Evolutionary conservation across 768 basidiomycete species (phyloP), one percentile per base, ranked within the genome.

Genomic region (Termitomyces sp.): DNA sequence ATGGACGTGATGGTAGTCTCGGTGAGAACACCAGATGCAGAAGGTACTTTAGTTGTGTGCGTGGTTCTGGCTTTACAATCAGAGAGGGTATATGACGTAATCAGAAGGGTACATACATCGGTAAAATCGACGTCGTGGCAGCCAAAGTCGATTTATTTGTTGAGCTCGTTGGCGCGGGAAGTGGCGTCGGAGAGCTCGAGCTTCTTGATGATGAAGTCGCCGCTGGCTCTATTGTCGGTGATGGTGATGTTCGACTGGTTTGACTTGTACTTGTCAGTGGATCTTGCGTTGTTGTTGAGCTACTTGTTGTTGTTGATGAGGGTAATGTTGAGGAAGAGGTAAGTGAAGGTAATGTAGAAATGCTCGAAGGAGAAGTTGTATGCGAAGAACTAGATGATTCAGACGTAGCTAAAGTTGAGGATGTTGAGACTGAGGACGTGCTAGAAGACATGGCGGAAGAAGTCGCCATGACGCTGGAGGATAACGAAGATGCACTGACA

Each of bases 1-100:
- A 80, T 73, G 34, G 79, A 71, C 8, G 89, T 91, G 61, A 92
- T 67, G 29, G 78, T 64, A 7, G 81, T 70, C 18, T 51, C 55
- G 33, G 55, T 55, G 36, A 48, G 34, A 34, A 59, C 37, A 31
- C 36, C 45, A 28, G 42, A 41, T 2, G 26, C 29, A 20, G 42
- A n/a, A 31, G 34, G 33, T 20, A 7, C 16, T 31, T 39, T 28
- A 37, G 49, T 37, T 41, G 37, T 34, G 37, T n/a, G 51, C 9
- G 36, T 52, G 51, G 46, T 41, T 34, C 39, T 54, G n/a, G 48
- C 55, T 45, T 48, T 34, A 16, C 41, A 47, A 51, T 54, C 33
- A 60, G 42, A 45, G 49, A 45, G 37, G 16, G 16, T 34, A 51
- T 47, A 55, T 62, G 57, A 62, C 57, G 60, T 62, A 62, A 62